Conservation (phyloP, 495 filamentous ascomycete genomes). For the Penicillium verhagenii region DNA sequence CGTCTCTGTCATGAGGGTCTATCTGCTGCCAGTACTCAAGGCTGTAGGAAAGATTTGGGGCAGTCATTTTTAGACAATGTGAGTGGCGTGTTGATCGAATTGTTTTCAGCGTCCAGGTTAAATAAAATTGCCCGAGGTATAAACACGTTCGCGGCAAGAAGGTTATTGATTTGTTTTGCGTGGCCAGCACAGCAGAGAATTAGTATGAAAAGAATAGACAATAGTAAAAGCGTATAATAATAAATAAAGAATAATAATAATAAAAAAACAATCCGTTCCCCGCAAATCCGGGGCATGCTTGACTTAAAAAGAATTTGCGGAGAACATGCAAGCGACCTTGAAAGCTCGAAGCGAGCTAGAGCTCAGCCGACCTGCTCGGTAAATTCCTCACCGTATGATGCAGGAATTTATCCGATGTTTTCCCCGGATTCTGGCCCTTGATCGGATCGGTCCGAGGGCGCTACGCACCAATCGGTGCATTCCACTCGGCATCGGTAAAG, state of each 20-base stretch:
- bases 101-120: too few species aligned
- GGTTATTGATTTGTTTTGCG: neutral
- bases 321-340: slow-evolving; percentile 16
- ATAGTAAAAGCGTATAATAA: too few species aligned
- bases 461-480: slow-evolving; percentile 11
- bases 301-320: slow-evolving; percentile 15
- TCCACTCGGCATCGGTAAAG: neutral
- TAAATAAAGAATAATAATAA: neutral
- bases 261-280: slow-evolving; percentile 5
- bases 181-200: neutral
- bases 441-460: slow-evolving; percentile 8
- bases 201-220: neutral
- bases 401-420: slow-evolving; percentile 20
- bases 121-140: too few species aligned
- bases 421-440: slow-evolving; percentile 18
- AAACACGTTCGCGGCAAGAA: too few species aligned
- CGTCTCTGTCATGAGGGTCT: neutral
- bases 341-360: neutral
- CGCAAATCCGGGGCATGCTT: slow-evolving; percentile 20
- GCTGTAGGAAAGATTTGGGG: neutral
- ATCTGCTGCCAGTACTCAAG: neutral
- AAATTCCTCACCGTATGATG: slow-evolving; percentile 10
- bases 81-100: too few species aligned
- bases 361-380: slow-evolving; percentile 4
- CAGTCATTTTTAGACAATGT: neutral